A percentile compares a stretch with the other conserved stretches of the same genome.
Evolutionary conservation across 441 rosid genomes (phyloP).

Genomic region (Brassica balearica): DNA sequence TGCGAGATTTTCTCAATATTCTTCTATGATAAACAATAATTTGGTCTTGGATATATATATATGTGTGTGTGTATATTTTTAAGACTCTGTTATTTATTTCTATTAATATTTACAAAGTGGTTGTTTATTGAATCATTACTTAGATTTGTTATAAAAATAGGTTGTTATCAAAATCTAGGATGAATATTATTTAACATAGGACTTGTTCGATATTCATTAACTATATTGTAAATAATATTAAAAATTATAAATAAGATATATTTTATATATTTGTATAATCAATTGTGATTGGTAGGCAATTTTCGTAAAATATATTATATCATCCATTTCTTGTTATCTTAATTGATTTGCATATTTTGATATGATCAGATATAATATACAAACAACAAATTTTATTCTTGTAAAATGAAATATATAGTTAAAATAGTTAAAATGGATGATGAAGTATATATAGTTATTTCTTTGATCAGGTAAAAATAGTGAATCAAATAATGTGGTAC

Average conservation of each 20-base stretch:
- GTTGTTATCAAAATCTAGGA: not conserved
- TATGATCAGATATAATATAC: not conserved
- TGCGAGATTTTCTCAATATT: no score
- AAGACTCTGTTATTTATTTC: not conserved
- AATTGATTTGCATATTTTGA: not conserved
- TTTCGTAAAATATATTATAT: not conserved
- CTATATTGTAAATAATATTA: not conserved
- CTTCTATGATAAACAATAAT: no score
- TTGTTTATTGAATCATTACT: not conserved
- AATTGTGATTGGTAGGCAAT: not conserved
- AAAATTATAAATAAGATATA: no score
- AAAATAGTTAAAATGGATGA: not conserved
- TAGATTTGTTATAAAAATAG: no score
- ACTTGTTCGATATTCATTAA: not conserved
- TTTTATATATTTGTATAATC: no score
- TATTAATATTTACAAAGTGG: not conserved
- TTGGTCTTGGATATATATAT: no score
- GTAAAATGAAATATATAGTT: not conserved
- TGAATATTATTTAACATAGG: no score
- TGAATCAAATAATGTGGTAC: not conserved
- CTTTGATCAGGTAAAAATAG: not conserved
- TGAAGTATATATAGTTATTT: not conserved
- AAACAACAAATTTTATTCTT: not conserved
- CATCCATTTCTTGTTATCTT: not conserved
- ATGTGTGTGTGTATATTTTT: no score